Percentiles rank a stretch among this genome's conserved stretches.
These are phyloP conservation scores for Leptographium lundbergii DNA, from an alignment of 2,329 filamentous ascomycete genomes.

Conservation along the genomic window DNA sequence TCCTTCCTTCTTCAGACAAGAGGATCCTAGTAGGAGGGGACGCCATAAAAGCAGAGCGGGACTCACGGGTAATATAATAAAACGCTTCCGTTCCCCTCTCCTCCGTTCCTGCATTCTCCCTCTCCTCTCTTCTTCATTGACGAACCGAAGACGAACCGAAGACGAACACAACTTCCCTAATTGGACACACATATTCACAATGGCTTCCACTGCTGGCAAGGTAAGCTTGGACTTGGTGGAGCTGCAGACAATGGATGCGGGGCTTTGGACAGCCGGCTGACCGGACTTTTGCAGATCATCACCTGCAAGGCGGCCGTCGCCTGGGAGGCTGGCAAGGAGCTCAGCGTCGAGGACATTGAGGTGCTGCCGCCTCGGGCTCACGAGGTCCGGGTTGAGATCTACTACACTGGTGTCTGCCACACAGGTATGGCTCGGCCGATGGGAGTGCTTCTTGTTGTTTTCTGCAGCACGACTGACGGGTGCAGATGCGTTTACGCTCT, in stretches of 20 bases:
- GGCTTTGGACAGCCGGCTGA: background rate
- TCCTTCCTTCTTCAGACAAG: background rate
- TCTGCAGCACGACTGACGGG: too few relatives aligned
- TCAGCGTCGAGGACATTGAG: conserved; percentile 84
- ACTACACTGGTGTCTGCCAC: conserved; percentile 98
- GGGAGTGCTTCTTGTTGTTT: too few relatives aligned
- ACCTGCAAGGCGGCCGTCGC: conserved; percentile 96
- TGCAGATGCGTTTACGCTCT: conserved; percentile 78
- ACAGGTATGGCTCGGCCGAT: conserved; percentile 47
- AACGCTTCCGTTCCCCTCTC: background rate
- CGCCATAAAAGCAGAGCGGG: background rate
- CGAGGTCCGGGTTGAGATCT: conserved; percentile 93
- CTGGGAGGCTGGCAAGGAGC: conserved; percentile 88
- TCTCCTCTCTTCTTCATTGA: background rate
- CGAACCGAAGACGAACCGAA: background rate
- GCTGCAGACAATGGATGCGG: background rate
- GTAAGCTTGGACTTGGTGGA: conserved; percentile 19
- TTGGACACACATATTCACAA: conserved; percentile 14
- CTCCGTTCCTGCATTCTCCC: background rate
- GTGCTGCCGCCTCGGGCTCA: conserved; percentile 78
- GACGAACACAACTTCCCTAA: background rate
- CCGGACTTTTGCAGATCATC: conserved; percentile 69
- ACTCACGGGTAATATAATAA: background rate
- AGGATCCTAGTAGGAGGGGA: background rate
- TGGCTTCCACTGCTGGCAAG: conserved; percentile 41